Evolutionary conservation across 2,329 filamentous ascomycete species (phyloP), one percentile per base, ranked within the genome.

Genomic region (Scytalidium sp.): DNA sequence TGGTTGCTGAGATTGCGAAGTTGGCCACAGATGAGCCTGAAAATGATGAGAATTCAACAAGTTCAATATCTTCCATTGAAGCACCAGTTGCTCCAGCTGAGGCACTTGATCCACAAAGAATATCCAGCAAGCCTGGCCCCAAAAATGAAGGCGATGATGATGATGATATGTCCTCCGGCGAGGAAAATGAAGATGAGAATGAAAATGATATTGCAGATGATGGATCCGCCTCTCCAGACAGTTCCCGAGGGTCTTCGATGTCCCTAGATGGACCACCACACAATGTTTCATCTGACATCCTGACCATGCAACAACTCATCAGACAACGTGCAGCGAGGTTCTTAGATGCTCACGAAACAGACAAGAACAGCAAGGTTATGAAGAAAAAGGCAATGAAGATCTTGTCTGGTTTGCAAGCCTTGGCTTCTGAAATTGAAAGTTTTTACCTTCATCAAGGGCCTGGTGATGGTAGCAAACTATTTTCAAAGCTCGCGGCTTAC

Each of bases 1-100:
- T 99, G 41, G 92, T 97, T 59, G 79, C 87, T 2, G 93, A 99
- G 66, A 95, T 99, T 46, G 79, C 84, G 23, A 93, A 91, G 63
- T 75, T 99, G 25, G 86, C 90, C 1, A 32, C 40, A 27, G 50
- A 56, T 22, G 44, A 57, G 10, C 29, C 45, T 2, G 54, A 59
- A 19, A 39, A 19, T 13, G 20, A 41, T 43, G 27, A 10, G 43
- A 58, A 61, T 10, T n/a, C 52, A 22, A 52, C 52, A 13, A 47
- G 55, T 8, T 45, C 53, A 20, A 57, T 60, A 25, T 40, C 55
- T 21, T 46, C 40, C 3, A 47, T 53, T 17, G 55, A 60, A 27
- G 51, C 54, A 8, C 48, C 53, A 22, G 52, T 55, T 11, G 20
- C 66, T 9, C 65, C 70, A 21, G 55, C 65, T 3, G 67, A 70